Base-by-base conservation (phyloP, 495 filamentous ascomycete genomes). In the Penicillium coffeae region DNA sequence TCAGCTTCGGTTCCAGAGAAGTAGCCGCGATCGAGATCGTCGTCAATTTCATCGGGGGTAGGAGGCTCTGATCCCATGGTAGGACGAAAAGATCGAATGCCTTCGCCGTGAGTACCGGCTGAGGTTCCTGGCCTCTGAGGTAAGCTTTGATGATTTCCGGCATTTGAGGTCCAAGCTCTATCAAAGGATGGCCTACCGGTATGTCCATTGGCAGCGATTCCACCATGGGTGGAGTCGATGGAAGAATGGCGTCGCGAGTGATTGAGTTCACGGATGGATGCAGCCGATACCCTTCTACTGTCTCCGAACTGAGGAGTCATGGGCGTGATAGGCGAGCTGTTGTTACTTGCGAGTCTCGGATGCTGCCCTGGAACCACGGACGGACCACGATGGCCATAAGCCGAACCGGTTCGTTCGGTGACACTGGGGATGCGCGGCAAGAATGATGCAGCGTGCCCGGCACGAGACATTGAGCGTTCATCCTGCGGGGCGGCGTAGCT, bases 1-100 rank as follows among this genome's bases (percentile, higher is more conserved):
- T 96, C 89, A 7, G 81, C 71, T 58, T 98, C 93, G 8, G 86
- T 85, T 5, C 90, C 89, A 1, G 93, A 97, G 61, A 96, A 95
- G 65, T 97, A 97, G 15, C 90, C 93, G 18, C 89, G 83, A 56
- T 98, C 93, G 16, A 92, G 68, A 25, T 93, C 90, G 22, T 5
- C 25, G 25, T 67, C 66, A 12, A 35, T 39, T 8, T 50, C 58
- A 50, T 72, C 64, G 30, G 64, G 53, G 7, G 64, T 62, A 12
- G 59, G 57, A 6, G 57, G 62, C 20, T 68, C 68, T 6, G 59
- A 62, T 21, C 58, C 64, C 15, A 56, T 56, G 3, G 55, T 38
- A 8, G 56, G 58, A 3, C 58, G 58, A 42, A 60, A 65, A 19
- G 42, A 58, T 13, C 45, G 45, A 32, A 14, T 27, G 12, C 45